phyloP scores from a whole-genome alignment of 2,329 filamentous ascomycete species.

The Fusarium scirpi region DNA sequence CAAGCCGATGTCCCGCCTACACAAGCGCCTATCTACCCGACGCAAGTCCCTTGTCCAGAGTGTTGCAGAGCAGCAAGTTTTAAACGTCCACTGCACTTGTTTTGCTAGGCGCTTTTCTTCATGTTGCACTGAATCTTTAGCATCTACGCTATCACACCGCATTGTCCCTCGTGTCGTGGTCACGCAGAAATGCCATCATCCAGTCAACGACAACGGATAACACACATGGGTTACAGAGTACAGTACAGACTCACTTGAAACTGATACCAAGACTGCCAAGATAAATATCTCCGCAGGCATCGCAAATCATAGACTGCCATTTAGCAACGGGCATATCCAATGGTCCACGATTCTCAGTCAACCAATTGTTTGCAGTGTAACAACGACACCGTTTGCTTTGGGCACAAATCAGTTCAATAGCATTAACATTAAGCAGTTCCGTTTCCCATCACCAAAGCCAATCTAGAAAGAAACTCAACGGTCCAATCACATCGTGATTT shows the following conservation, averaged over 20 bases:
- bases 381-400: background rate
- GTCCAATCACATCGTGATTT: background rate
- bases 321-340: background rate
- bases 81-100: background rate
- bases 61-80: background rate
- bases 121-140: background rate
- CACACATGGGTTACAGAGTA: constrained; percentile 19
- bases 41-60: background rate
- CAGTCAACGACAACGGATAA: constrained; percentile 25
- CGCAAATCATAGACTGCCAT: constrained; percentile 6
- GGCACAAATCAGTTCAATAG: background rate
- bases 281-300: background rate
- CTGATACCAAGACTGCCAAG: constrained; percentile 17
- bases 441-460: background rate
- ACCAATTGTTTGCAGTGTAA: background rate
- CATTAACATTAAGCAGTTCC: background rate
- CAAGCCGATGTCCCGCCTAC: constrained; percentile 8
- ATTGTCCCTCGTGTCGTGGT: constrained; percentile 3
- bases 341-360: background rate
- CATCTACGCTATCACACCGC: constrained; percentile 15
- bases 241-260: background rate
- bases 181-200: constrained; percentile 13
- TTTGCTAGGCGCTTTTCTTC: constrained; percentile 2
- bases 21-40: constrained; percentile 12
- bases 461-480: background rate